phyloP scores from a whole-genome alignment of 2,329 filamentous ascomycete species.

The Trichoderma sp. region DNA sequence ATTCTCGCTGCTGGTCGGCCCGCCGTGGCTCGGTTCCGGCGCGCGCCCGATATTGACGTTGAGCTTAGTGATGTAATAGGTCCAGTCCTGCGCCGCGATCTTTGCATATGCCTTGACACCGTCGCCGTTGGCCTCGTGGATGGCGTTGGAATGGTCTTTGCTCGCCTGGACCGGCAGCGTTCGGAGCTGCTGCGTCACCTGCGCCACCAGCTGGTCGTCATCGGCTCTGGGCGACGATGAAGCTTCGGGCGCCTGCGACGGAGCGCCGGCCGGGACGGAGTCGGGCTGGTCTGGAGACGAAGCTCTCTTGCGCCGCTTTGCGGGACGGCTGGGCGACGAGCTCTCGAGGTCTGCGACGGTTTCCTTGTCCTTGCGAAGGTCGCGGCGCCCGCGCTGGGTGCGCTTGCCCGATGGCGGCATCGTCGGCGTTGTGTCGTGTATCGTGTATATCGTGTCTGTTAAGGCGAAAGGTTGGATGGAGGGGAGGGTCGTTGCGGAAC shows the following conservation, averaged over 20 bases:
- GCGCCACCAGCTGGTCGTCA: conserved; percentile 58
- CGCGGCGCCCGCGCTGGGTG: conserved; percentile 41
- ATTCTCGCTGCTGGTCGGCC: conserved; percentile 42
- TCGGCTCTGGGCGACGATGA: conserved; percentile 46
- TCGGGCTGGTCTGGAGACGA: conserved; percentile 23
- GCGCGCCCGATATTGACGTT: conserved; percentile 74
- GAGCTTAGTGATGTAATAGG: conserved; percentile 78
- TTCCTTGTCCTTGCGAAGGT: conserved; percentile 41
- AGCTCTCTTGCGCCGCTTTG: conserved; percentile 64
- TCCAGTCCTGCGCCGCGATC: conserved; percentile 80
- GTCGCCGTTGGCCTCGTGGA: conserved; percentile 62
- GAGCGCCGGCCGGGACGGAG: conserved; percentile 23
- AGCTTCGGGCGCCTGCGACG: conserved; percentile 41
- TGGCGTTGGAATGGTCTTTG: conserved; percentile 63
- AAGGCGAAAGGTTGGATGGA: not conserved
- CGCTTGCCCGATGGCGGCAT: conserved; percentile 43
- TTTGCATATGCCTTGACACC: conserved; percentile 77
- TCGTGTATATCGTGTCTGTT: not conserved
- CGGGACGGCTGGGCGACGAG: conserved; percentile 62
- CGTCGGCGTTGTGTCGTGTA: not conserved
- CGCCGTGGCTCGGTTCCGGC: conserved; percentile 49
- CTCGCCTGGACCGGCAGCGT: conserved; percentile 57
- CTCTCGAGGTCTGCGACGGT: conserved; percentile 43
- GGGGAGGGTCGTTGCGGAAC: not conserved
- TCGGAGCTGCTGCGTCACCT: conserved; percentile 55